Evolutionary conservation across 345 rosid species (phyloP).

Genomic region (Draba incana): DNA sequence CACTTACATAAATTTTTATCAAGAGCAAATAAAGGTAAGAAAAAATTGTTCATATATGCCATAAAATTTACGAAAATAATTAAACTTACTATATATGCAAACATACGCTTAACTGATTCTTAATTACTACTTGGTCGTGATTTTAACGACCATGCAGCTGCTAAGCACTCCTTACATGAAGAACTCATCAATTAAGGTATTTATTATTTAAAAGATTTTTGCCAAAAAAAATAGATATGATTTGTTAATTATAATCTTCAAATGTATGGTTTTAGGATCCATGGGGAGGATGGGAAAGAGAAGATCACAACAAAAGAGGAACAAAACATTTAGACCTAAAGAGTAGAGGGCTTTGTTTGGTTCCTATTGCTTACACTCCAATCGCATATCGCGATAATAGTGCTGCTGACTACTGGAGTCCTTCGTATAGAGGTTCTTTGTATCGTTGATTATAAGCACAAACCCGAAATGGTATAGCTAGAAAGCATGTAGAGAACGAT

Average conservation of each 20-base stretch:
- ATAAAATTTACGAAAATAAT: not conserved
- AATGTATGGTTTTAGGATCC: slow-evolving; percentile 53
- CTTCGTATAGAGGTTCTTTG: slow-evolving; percentile 70
- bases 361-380: slow-evolving; percentile 73
- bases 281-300: slow-evolving; percentile 72
- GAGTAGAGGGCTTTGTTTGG: slow-evolving; percentile 84
- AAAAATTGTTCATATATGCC: not conserved
- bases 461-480: slow-evolving; percentile 21
- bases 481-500: slow-evolving; percentile 18
- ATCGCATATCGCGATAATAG: slow-evolving; percentile 61
- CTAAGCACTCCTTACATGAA: slow-evolving; percentile 82
- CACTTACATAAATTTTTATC: slow-evolving; percentile 71
- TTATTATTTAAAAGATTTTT: slow-evolving; percentile 32
- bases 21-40: slow-evolving; percentile 83
- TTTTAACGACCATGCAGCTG: slow-evolving; percentile 50
- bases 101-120: not conserved
- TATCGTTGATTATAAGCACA: slow-evolving; percentile 52
- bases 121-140: slow-evolving; percentile 1
- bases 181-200: slow-evolving; percentile 64
- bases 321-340: slow-evolving; percentile 53
- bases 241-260: not conserved
- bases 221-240: not conserved
- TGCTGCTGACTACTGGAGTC: slow-evolving; percentile 87
- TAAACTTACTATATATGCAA: not conserved
- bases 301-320: slow-evolving; percentile 53